A percentile compares a stretch with the other conserved stretches of the same genome.
These are phyloP conservation scores for Novakomyces olei DNA, from an alignment of 805 yeast species.

Conservation along the genomic window DNA sequence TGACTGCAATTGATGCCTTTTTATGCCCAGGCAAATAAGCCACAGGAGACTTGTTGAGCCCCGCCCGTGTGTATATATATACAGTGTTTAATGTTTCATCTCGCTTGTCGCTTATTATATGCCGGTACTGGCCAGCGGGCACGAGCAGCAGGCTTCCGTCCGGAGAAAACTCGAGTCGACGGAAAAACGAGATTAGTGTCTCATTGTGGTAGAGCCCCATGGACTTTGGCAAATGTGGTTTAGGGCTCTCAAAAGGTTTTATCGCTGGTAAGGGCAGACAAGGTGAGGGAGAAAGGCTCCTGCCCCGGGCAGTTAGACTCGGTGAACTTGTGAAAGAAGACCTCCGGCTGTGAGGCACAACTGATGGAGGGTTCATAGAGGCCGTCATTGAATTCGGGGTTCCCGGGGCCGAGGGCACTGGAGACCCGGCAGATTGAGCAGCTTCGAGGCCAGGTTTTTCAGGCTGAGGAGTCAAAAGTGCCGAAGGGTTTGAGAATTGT, in stretches of 20 bases:
- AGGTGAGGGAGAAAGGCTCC: too few species aligned
- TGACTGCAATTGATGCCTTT: conserved; percentile 65
- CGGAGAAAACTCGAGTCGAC: conserved; percentile 69
- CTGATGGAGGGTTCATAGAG: conserved; percentile 15
- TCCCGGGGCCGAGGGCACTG: conserved; percentile 10
- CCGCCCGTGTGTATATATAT: conserved; percentile 52
- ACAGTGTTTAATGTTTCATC: conserved; percentile 42
- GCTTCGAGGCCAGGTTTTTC: too few species aligned
- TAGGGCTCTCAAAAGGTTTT: too few species aligned
- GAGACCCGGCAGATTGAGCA: conserved; percentile 9
- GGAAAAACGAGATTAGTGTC: conserved; percentile 69
- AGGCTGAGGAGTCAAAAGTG: too few species aligned
- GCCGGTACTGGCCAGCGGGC: conserved; percentile 35
- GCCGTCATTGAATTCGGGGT: conserved; percentile 9
- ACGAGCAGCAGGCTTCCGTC: conserved; percentile 67
- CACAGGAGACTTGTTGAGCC: conserved; percentile 46
- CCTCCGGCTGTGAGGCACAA: too few species aligned
- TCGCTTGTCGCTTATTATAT: background rate
- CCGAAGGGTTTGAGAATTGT: too few species aligned
- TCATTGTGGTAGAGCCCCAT: conserved; percentile 56
- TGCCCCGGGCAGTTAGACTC: too few species aligned
- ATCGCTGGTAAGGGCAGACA: too few species aligned
- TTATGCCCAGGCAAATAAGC: conserved; percentile 58
- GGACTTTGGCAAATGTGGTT: too few species aligned
- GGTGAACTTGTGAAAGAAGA: too few species aligned